These are phyloP conservation scores for Blastobotrys petasosporus DNA, from an alignment of 1,139 yeast species.

Conservation along the genomic window DNA sequence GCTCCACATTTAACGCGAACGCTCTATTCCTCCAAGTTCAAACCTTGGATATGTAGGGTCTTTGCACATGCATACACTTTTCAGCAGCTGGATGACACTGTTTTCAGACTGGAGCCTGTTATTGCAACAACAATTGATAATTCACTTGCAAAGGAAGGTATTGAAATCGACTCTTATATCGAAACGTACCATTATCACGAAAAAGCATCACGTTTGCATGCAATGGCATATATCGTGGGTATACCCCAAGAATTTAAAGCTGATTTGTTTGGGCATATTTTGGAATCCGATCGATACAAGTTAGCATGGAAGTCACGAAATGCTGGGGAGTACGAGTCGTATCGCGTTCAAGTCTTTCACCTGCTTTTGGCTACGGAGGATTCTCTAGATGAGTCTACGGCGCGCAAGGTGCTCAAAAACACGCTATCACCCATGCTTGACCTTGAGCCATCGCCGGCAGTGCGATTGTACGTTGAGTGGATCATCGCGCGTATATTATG, in stretches of 20 bases:
- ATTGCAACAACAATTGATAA: slow-evolving; percentile 48
- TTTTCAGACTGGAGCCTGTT: slow-evolving; percentile 55
- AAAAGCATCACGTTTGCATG: slow-evolving; percentile 45
- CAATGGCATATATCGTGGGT: slow-evolving; percentile 28
- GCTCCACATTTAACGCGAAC: slow-evolving; percentile 52
- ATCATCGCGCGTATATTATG: slow-evolving; percentile 44
- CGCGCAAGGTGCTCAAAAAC: slow-evolving; percentile 24
- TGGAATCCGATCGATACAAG: slow-evolving; percentile 40
- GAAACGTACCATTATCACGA: slow-evolving; percentile 58
- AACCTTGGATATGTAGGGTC: slow-evolving; percentile 51
- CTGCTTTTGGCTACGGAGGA: slow-evolving; percentile 42
- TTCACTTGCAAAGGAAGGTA: slow-evolving; percentile 12
- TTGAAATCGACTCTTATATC: slow-evolving; percentile 38
- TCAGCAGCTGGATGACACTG: slow-evolving; percentile 50
- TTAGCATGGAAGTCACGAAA: slow-evolving; percentile 49
- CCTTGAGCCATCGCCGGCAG: slow-evolving; percentile 70
- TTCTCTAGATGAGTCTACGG: slow-evolving; percentile 15
- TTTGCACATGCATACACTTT: slow-evolving; percentile 44
- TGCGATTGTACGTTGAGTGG: slow-evolving; percentile 77
- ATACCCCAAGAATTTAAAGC: slow-evolving; percentile 39
- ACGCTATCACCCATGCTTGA: slow-evolving; percentile 35
- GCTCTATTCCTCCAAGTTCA: slow-evolving; percentile 38
- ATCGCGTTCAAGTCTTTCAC: slow-evolving; percentile 53
- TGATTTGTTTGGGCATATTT: slow-evolving; percentile 39
- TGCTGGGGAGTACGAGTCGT: slow-evolving; percentile 66